Evolutionary conservation across 495 filamentous ascomycete genomes (phyloP).

Genomic region (Tuber aestivum): DNA sequence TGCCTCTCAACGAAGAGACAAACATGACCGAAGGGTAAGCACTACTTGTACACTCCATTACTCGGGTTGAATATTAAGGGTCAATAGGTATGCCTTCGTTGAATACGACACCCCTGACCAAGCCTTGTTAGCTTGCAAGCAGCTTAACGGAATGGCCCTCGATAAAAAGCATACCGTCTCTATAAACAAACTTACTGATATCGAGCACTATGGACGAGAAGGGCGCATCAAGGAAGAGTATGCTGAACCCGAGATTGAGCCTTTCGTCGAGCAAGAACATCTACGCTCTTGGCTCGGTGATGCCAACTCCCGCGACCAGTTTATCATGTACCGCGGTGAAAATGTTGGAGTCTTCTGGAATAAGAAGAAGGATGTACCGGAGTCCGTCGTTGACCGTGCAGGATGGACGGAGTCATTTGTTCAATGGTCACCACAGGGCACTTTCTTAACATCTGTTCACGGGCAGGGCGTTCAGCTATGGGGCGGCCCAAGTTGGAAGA

Average conservation of each 20-base stretch:
- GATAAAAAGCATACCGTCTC: slow-evolving; percentile 92
- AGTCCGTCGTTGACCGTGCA: slow-evolving; percentile 78
- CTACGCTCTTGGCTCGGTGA: slow-evolving; percentile 88
- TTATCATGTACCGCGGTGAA: slow-evolving; percentile 83
- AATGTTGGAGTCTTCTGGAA: slow-evolving; percentile 96
- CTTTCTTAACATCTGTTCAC: slow-evolving; percentile 89
- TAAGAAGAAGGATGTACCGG: slow-evolving; percentile 83
- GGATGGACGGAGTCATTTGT: slow-evolving; percentile 97
- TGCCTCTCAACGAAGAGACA: slow-evolving; percentile 74
- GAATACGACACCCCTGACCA: slow-evolving; percentile 92
- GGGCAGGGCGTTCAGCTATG: slow-evolving; percentile 92
- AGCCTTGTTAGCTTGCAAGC: slow-evolving; percentile 77
- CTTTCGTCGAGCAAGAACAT: slow-evolving; percentile 87
- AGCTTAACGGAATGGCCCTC: slow-evolving; percentile 72
- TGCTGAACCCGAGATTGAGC: slow-evolving; percentile 65
- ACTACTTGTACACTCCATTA: slow-evolving; percentile 9
- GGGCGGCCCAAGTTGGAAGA: slow-evolving; percentile 82
- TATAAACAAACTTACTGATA: slow-evolving; percentile 97
- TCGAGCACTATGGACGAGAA: slow-evolving; percentile 91
- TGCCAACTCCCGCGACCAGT: slow-evolving; percentile 80
- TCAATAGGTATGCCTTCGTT: slow-evolving; percentile 77
- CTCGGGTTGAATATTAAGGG: slow-evolving; percentile 21
- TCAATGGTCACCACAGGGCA: slow-evolving; percentile 93
- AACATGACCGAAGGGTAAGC: slow-evolving; percentile 76
- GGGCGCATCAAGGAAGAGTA: slow-evolving; percentile 89